Conservation (phyloP, 345 rosid species). For the Aquilaria yunnanensis region DNA sequence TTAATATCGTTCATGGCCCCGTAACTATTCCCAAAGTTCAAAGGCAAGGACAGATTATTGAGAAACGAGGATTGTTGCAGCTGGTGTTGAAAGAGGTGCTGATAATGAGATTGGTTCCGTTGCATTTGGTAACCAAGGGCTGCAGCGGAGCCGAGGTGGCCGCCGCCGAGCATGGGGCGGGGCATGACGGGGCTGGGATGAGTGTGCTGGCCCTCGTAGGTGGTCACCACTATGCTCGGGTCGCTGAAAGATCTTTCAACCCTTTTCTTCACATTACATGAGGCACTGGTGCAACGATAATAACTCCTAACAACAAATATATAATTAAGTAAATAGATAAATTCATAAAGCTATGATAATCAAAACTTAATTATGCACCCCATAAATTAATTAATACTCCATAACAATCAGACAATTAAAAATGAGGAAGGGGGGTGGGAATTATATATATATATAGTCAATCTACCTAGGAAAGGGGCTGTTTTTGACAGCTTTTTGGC, state of each 20-base stretch:
- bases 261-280: slow-evolving; percentile 89
- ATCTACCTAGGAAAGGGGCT: slow-evolving; percentile 90
- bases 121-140: slow-evolving; percentile 11
- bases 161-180: slow-evolving; percentile 45
- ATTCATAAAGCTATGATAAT: too few species aligned
- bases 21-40: slow-evolving; percentile 13
- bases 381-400: too few species aligned
- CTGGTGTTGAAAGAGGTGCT: neutral
- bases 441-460: too few species aligned
- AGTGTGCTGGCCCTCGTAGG: slow-evolving; percentile 89
- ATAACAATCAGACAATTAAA: too few species aligned
- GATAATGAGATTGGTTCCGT: slow-evolving; percentile 22
- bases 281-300: slow-evolving; percentile 83
- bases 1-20: slow-evolving; percentile 14
- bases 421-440: too few species aligned
- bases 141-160: slow-evolving; percentile 13
- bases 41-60: slow-evolving; percentile 23
- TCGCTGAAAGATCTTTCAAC: slow-evolving; percentile 87
- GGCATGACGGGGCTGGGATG: slow-evolving; percentile 70
- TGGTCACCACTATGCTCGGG: slow-evolving; percentile 71
- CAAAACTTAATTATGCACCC: too few species aligned
- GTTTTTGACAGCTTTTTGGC: slow-evolving; percentile 94
- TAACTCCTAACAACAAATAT: slow-evolving; percentile 54
- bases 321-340: neutral
- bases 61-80: slow-evolving; percentile 21